phyloP scores from a whole-genome alignment of 2,329 filamentous ascomycete genomes.

The Ophiosphaerella korrae region DNA sequence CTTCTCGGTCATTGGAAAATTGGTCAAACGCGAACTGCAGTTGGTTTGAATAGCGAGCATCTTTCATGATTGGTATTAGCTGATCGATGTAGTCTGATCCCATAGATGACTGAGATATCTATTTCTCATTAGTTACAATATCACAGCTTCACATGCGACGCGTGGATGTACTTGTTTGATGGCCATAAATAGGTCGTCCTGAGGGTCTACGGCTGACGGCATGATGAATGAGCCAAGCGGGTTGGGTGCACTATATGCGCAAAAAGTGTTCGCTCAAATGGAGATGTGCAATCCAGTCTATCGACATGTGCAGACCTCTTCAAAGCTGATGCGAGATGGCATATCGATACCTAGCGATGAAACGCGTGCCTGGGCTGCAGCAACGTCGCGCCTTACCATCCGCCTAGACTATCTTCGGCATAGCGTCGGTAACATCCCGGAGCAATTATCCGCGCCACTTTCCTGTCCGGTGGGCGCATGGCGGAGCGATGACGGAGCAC shows the following conservation, averaged over 20 bases:
- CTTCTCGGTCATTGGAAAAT: slow-evolving; percentile 84
- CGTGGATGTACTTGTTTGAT: slow-evolving; percentile 54
- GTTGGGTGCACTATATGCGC: slow-evolving; percentile 2
- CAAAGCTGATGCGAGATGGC: neutral
- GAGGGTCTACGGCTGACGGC: slow-evolving; percentile 48
- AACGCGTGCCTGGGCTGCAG: slow-evolving; percentile 23
- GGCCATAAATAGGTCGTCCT: slow-evolving; percentile 55
- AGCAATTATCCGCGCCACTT: slow-evolving; percentile 16
- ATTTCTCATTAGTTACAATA: slow-evolving; percentile 18
- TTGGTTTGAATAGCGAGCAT: slow-evolving; percentile 77
- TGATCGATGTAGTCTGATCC: slow-evolving; percentile 96
- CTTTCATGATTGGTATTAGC: slow-evolving; percentile 89
- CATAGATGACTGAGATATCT: slow-evolving; percentile 92
- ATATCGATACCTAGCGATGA: slow-evolving; percentile 9
- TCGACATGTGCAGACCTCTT: neutral
- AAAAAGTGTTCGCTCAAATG: neutral
- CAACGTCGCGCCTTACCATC: neutral
- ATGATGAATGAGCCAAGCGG: slow-evolving; percentile 24
- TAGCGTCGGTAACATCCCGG: slow-evolving; percentile 12
- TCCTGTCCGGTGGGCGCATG: slow-evolving; percentile 20
- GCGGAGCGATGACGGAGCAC: slow-evolving; percentile 45
- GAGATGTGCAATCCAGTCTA: neutral
- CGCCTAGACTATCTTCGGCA: neutral
- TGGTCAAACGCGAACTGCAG: slow-evolving; percentile 78
- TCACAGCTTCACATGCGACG: neutral